Evolutionary conservation across 2,329 filamentous ascomycete genomes (phyloP), one percentile per base, ranked within the genome.

Genomic region (Aphanocladium album): DNA sequence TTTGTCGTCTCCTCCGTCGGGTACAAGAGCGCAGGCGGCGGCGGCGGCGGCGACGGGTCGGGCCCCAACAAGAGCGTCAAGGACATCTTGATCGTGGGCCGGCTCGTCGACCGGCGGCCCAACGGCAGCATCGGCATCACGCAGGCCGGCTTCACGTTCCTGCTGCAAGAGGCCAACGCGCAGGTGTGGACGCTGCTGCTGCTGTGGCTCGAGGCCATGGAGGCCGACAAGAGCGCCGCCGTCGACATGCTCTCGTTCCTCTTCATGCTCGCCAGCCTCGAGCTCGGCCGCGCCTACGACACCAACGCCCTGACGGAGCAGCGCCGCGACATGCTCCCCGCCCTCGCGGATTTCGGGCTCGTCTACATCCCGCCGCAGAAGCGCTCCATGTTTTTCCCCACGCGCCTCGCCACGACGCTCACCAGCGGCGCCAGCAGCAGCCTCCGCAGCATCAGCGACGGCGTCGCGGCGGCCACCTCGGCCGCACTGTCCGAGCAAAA

Each of bases 141-240:
- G 0, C 88, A 96, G 71, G 87, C 90, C 2, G 95, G 95, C 8
- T 99, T 99, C 72, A 93, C 91, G 0, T 99, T 99, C 70, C 80
- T 99, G 60, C 80, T 99, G 9, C 93, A 98, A 69, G 93, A 97
- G 70, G 89, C 93, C 62, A 98, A 97, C 72, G 92, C 93, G 0
- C 95, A 99, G 74, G 92, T 99, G 39, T 99, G 95, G 95, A 95
- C 92, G 27, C 80, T 99, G 51, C 81, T 99, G 39, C 88, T 99
- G 33, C 87, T 97, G 35, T 99, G 96, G 81, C 86, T 99, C 55
- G 90, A 96, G 66, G 89, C 91, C 63, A 89, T 89, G 49, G 88
- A 91, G 67, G 75, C 73, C 16, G 73, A 75, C 54, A 72, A 73
- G 49, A 70, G 81, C 69, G 79, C 90, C 17, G 88, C 89, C 62